phyloP scores from a whole-genome alignment of 805 yeast genomes.

The Diddensiella caesifluorescens region DNA sequence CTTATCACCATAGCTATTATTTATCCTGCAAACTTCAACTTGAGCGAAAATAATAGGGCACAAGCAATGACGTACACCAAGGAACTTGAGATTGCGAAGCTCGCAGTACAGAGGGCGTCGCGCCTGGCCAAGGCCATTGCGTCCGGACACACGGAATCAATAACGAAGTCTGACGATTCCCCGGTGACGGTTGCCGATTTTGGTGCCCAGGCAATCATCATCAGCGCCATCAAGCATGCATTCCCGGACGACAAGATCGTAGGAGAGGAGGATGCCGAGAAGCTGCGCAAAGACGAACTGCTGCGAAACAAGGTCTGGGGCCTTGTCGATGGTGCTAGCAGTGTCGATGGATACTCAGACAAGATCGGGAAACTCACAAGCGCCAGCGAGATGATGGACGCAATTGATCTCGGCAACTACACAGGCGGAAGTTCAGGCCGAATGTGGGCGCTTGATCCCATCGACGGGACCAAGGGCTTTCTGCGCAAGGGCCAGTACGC shows the following conservation, averaged over 20 bases:
- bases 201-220: slow-evolving; percentile 91
- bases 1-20: too few species aligned
- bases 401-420: slow-evolving; percentile 76
- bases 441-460: slow-evolving; percentile 97
- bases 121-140: slow-evolving; percentile 60
- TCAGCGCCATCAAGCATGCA: slow-evolving; percentile 68
- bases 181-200: slow-evolving; percentile 96
- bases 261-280: slow-evolving; percentile 87
- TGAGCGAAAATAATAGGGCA: too few species aligned
- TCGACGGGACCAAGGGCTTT: slow-evolving; percentile 97
- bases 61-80: slow-evolving; percentile 40
- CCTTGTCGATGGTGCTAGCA: slow-evolving; percentile 52
- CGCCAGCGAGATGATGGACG: slow-evolving; percentile 48
- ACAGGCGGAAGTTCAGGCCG: slow-evolving; percentile 75
- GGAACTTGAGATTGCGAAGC: slow-evolving; percentile 75
- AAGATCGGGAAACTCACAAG: slow-evolving; percentile 29
- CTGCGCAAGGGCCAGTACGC: slow-evolving; percentile 96
- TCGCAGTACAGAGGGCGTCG: slow-evolving; percentile 88
- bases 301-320: slow-evolving; percentile 53
- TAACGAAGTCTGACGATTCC: slow-evolving; percentile 79
- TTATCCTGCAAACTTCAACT: too few species aligned
- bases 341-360: slow-evolving; percentile 33
- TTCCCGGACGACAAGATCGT: slow-evolving; percentile 85
- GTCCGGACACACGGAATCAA: slow-evolving; percentile 34
- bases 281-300: slow-evolving; percentile 47